A percentile compares a stretch with the other conserved stretches of the same genome.
Evolutionary conservation across 192 early-diverging fungal species (phyloP).

Genomic region (Hyaloraphidium curvatum): DNA sequence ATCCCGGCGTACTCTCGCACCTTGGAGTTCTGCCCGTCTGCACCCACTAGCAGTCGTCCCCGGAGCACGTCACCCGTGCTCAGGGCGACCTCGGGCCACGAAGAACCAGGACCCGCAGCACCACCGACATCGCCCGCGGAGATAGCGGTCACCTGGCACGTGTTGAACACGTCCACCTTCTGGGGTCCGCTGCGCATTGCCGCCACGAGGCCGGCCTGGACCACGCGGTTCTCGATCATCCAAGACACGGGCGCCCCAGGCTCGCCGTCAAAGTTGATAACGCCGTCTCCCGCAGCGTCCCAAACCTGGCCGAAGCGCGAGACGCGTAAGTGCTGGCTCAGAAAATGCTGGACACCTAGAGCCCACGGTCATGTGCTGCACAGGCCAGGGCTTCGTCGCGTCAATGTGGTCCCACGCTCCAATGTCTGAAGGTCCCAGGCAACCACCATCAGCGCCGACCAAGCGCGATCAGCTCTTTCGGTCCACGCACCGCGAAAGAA

Average conservation of each 20-base stretch:
- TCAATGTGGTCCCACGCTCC: slow-evolving; percentile 47
- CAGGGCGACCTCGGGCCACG: slow-evolving; percentile 58
- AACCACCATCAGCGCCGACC: not conserved
- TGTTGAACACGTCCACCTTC: slow-evolving; percentile 44
- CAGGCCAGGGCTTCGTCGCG: slow-evolving; percentile 32
- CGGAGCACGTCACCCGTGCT: slow-evolving; percentile 39
- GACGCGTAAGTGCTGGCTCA: not conserved
- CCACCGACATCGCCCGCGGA: slow-evolving; percentile 3
- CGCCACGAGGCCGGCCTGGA: slow-evolving; percentile 47
- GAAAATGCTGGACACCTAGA: slow-evolving; percentile 1
- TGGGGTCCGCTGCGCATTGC: slow-evolving; percentile 17
- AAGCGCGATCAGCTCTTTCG: not conserved
- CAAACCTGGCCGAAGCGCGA: slow-evolving; percentile 31
- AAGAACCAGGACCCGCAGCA: slow-evolving; percentile 8
- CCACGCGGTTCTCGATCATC: slow-evolving; percentile 74
- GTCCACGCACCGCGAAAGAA: slow-evolving; percentile 29
- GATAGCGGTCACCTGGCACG: slow-evolving; percentile 42
- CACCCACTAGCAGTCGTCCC: slow-evolving; percentile 65
- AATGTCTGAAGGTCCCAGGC: slow-evolving; percentile 17
- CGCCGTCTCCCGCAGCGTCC: slow-evolving; percentile 47
- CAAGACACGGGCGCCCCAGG: slow-evolving; percentile 37
- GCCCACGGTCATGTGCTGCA: slow-evolving; percentile 22
- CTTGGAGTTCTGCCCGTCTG: slow-evolving; percentile 71
- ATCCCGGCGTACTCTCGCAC: slow-evolving; percentile 71
- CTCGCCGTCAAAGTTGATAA: slow-evolving; percentile 35